Evolutionary conservation across 495 filamentous ascomycete species (phyloP).

Genomic region (Achaetomiella virescens): DNA sequence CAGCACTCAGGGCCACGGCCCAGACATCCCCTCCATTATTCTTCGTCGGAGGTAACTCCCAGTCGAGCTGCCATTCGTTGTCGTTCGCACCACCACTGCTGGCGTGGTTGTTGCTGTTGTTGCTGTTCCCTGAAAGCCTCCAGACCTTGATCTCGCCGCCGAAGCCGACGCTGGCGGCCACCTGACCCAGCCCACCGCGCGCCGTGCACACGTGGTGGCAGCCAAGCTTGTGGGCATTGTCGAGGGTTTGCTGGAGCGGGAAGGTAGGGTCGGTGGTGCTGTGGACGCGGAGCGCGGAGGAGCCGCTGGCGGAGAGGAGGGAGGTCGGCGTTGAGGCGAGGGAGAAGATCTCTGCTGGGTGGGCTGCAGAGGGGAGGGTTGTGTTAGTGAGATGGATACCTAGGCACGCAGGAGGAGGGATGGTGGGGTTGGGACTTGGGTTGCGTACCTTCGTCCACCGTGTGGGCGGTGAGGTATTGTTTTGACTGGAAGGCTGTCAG

Average conservation of each 20-base stretch:
- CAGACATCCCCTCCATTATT: conserved; percentile 63
- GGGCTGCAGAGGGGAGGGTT: conserved; percentile 49
- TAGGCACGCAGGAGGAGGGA: not conserved
- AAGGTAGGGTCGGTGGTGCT: conserved; percentile 62
- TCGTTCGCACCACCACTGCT: no score
- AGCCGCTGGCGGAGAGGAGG: conserved; percentile 75
- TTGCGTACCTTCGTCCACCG: conserved; percentile 70
- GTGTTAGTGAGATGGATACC: conserved; percentile 1
- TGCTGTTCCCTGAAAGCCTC: conserved; percentile 35
- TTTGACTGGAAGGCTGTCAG: conserved; percentile 61
- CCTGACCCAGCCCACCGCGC: conserved; percentile 49
- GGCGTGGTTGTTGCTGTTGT: conserved; percentile 34
- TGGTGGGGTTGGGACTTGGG: conserved; percentile 7
- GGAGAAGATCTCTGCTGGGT: conserved; percentile 82
- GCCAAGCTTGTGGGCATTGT: conserved; percentile 72
- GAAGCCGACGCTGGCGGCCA: conserved; percentile 79
- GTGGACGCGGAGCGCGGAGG: conserved; percentile 72
- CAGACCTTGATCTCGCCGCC: conserved; percentile 80
- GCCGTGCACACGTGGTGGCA: conserved; percentile 80
- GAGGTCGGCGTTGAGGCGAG: conserved; percentile 73
- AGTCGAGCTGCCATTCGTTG: conserved; percentile 45
- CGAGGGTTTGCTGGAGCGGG: conserved; percentile 67
- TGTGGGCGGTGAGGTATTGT: conserved; percentile 91
- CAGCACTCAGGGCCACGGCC: conserved; percentile 77
- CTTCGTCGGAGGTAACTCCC: conserved; percentile 28